Base-by-base conservation (phyloP, 2,329 filamentous ascomycete species). In the Calonectria pseudoreteaudii region DNA sequence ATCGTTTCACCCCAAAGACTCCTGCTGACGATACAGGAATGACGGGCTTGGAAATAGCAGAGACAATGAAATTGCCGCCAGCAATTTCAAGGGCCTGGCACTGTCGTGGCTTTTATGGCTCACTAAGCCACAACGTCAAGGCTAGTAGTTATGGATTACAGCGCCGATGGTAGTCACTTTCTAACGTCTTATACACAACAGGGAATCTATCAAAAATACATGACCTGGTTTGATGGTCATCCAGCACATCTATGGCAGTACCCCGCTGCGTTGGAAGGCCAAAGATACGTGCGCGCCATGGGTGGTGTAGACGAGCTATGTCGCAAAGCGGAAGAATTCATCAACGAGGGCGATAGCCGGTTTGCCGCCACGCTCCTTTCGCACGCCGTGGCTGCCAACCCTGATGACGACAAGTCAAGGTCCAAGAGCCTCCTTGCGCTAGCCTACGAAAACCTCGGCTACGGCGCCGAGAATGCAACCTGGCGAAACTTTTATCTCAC, bases 401-500 rank as follows among this genome's bases (percentile, higher is more conserved):
- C 81, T 0, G 71, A 76, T 0, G 73, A 80, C 56, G 26, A 49
- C 34, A 36, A 71, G 0, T 69, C 56, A 1, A 64, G 52, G 20
- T 78, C 80, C 1, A 79, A 73, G 68, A 56, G 23, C 6, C 65
- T 79, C 7, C 79, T 87, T 4, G 83, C 82, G 1, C 70, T 70
- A 2, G 80, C 83, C 0, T 86, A 82, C 69, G 79, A 82, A 58
- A 71, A 77, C 26, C 81, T 87, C 11, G 85, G 67, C 8, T 70
- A 83, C 0, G 83, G 83, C 3, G 70, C 82, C 3, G 85, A 86
- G 75, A 87, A 86, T 75, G 85, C 79, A 4, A 83, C 82, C 0
- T 86, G 85, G 85, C 77, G 85, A 4, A 86, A 86, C 68, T 84
- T 85, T 65, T 86, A 83, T 65, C 76, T 86, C 5, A 81, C 80